A percentile compares a stretch with the other conserved stretches of the same genome.
Conservation (phyloP, 1,284 basidiomycete genomes). For the Ganoderma lucidum region DNA sequence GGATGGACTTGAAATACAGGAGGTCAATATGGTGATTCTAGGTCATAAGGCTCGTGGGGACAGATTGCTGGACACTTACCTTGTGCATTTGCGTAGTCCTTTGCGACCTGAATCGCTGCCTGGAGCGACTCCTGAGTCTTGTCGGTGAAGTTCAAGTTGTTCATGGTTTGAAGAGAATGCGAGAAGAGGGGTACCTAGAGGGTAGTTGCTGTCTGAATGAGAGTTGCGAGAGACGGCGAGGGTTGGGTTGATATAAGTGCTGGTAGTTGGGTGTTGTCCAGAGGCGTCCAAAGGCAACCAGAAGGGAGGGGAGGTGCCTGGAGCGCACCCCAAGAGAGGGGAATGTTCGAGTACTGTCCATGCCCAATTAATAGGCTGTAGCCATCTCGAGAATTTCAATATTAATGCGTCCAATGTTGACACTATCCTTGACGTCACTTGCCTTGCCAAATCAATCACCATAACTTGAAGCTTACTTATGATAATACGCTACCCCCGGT, state of each 20-base stretch:
- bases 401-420: not conserved
- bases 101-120: constrained; percentile 81
- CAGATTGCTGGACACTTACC: constrained; percentile 46
- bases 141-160: constrained; percentile 78
- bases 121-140: constrained; percentile 73
- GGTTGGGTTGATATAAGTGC: constrained; percentile 35
- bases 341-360: constrained; percentile 32
- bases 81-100: constrained; percentile 84
- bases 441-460: not conserved
- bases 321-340: constrained; percentile 12
- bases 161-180: constrained; percentile 49
- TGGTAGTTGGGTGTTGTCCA: constrained; percentile 10
- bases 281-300: constrained; percentile 2
- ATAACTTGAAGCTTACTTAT: not conserved
- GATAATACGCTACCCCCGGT: constrained; percentile 19
- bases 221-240: constrained; percentile 32
- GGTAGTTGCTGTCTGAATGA: constrained; percentile 27
- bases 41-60: too few species aligned
- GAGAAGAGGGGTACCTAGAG: constrained; percentile 33
- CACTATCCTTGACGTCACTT: constrained; percentile 30
- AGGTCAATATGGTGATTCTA: constrained; percentile 11
- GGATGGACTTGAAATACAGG: constrained; percentile 66
- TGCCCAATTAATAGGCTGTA: not conserved
- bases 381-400: too few species aligned
- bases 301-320: constrained; percentile 34